Evolutionary conservation across 2,329 filamentous ascomycete species (phyloP), one percentile per base, ranked within the genome.

Genomic region (Fusarium beomiforme): DNA sequence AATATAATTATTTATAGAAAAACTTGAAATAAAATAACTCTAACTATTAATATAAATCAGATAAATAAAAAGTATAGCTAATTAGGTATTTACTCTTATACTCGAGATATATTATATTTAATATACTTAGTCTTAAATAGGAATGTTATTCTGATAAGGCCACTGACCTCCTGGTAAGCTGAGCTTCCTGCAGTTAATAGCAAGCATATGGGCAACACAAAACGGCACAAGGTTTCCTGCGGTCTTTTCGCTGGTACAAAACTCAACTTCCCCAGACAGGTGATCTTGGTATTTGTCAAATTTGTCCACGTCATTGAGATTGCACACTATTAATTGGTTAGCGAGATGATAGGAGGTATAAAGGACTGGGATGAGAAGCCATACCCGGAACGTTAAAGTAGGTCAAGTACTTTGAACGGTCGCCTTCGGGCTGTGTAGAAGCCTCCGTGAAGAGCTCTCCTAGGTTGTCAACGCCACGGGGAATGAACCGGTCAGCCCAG

Each of bases 361-460:
- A 4, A 13, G 13, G 6, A 14, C 14, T 7, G 17, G 7, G 13
- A 12, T 8, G 8, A 11, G 10, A 12, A 3, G 1, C n/a, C 51
- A 34, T 55, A 55, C 51, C 39, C 10, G 54, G 54, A 29, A 47
- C 34, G 43, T 57, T 57, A 33, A 57, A 47, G 54, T 57, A 57
- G 4, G 42, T 57, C 42, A 57, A 29, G 54, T 47, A 57, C 11
- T 21, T 13, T 23, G 34, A 16, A 5, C 24, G 42, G 8, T 47
- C 33, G 11, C n/a, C 34, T 5, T 29, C 13, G 9, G 42, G 24
- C 8, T 39, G 19, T 8, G 46, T 31, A 4, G 42, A 33, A 8
- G 33, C 54, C 4, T 23, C 19, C 2, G 26, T 14, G 24, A 57
- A 57, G 6, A 57, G 54, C 17, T 47, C 24, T 8, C 42, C 54